These are phyloP conservation scores for Cercophora scortea DNA, from an alignment of 495 filamentous ascomycete species.

Conservation along the genomic window DNA sequence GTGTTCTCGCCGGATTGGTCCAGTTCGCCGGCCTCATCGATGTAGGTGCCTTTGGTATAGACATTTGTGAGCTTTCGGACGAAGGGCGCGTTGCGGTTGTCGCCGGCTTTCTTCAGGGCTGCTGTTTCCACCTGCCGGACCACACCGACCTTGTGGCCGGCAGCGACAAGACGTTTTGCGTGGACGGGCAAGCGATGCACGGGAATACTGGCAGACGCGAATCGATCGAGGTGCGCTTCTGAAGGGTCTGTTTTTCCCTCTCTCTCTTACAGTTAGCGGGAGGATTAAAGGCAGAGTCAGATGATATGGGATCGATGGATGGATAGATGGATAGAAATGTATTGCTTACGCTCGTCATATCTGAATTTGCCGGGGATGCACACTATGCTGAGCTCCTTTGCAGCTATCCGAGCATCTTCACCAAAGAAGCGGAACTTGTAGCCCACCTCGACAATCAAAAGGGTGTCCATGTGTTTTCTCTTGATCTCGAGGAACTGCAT, in stretches of 20 bases:
- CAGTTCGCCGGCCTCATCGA: slow-evolving; percentile 86
- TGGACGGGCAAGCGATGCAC: slow-evolving; percentile 89
- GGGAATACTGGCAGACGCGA: slow-evolving; percentile 93
- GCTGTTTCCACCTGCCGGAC: slow-evolving; percentile 97
- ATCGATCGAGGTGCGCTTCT: slow-evolving; percentile 86
- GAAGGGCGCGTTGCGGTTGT: slow-evolving; percentile 91
- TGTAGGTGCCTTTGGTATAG: slow-evolving; percentile 97
- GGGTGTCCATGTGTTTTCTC: slow-evolving; percentile 77
- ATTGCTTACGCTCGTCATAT: slow-evolving; percentile 73
- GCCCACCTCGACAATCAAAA: slow-evolving; percentile 87
- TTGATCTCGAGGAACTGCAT: slow-evolving; percentile 92
- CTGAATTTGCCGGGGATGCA: slow-evolving; percentile 94
- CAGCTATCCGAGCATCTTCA: slow-evolving; percentile 87
- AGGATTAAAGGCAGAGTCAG: not conserved
- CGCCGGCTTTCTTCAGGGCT: slow-evolving; percentile 91
- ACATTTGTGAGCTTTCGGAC: slow-evolving; percentile 89
- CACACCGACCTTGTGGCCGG: slow-evolving; percentile 93
- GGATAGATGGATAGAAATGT: no score
- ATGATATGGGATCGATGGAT: not conserved
- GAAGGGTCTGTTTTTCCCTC: slow-evolving; percentile 52
- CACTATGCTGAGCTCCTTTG: slow-evolving; percentile 88
- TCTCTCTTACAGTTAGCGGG: slow-evolving; percentile 2
- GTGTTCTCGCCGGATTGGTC: slow-evolving; percentile 44
- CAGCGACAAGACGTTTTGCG: slow-evolving; percentile 84
- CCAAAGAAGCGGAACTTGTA: slow-evolving; percentile 98